Conservation (phyloP, 257 asterid species). For the Linderniella brevidens region DNA sequence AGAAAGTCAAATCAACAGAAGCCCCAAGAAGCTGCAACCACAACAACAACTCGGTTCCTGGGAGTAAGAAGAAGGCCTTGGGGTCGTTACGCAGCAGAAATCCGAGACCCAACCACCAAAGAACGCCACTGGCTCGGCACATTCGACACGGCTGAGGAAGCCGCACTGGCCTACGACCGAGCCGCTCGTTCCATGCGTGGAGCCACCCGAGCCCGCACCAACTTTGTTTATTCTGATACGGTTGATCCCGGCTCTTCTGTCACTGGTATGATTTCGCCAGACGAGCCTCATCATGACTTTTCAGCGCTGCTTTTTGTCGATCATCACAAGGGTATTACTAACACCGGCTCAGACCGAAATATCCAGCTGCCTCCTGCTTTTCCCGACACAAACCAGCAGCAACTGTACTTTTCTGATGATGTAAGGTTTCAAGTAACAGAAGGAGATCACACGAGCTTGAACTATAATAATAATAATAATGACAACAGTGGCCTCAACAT, state of each 20-base stretch:
- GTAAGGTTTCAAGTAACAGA: too few species aligned
- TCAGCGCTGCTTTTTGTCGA: slow-evolving; percentile 14
- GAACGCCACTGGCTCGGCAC: slow-evolving; percentile 88
- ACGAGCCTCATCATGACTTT: slow-evolving; percentile 29
- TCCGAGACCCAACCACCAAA: slow-evolving; percentile 70
- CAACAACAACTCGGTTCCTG: slow-evolving; percentile 22
- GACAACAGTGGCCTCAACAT: too few species aligned
- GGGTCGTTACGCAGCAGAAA: slow-evolving; percentile 87
- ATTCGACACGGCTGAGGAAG: slow-evolving; percentile 83
- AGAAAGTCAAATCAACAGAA: slow-evolving; percentile 15
- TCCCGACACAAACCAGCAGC: neutral
- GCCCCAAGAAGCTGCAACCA: slow-evolving; percentile 14
- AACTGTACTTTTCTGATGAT: slow-evolving; percentile 20
- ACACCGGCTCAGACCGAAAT: too few species aligned
- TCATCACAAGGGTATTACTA: too few species aligned
- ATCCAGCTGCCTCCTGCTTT: neutral
- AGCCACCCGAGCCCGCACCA: slow-evolving; percentile 51
- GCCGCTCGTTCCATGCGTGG: slow-evolving; percentile 81
- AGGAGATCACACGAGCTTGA: too few species aligned
- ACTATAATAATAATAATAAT: neutral
- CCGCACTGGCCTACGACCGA: slow-evolving; percentile 77
- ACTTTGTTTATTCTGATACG: slow-evolving; percentile 81
- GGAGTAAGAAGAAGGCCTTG: slow-evolving; percentile 80
- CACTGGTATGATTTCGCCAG: slow-evolving; percentile 71
- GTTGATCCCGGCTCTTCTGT: slow-evolving; percentile 73